Evolutionary conservation across 106 monocot genomes (phyloP).

Genomic region (Acanthochlamys bracteata): DNA sequence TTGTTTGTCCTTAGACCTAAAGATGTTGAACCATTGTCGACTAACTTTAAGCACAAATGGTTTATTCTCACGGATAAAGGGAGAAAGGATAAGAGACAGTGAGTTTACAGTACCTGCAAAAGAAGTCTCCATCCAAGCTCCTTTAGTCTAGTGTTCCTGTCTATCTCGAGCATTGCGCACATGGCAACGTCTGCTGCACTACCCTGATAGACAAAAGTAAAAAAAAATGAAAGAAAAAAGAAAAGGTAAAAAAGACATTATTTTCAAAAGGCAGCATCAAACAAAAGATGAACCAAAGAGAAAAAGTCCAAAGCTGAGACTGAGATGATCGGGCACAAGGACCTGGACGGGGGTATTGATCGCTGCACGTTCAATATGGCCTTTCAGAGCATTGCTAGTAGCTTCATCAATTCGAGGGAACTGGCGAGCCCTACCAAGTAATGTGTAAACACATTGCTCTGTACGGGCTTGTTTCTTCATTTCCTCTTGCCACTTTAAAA

Average conservation of each 20-base stretch:
- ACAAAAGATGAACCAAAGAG: background rate
- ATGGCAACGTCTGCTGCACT: slow-evolving; percentile 98
- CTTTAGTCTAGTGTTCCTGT: slow-evolving; percentile 59
- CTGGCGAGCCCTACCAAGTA: slow-evolving; percentile 70
- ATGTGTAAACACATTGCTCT: slow-evolving; percentile 43
- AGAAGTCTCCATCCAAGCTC: slow-evolving; percentile 87
- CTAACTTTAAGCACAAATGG: background rate
- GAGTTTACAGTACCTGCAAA: slow-evolving; percentile 50
- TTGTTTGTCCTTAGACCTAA: too few species aligned
- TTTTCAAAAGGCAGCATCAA: background rate
- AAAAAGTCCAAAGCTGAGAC: background rate
- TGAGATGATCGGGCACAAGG: background rate
- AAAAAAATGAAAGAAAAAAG: background rate
- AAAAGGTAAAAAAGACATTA: too few species aligned
- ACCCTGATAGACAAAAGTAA: slow-evolving; percentile 32
- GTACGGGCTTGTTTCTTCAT: slow-evolving; percentile 43
- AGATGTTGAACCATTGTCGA: background rate
- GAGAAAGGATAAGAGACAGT: background rate
- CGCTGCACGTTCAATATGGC: slow-evolving; percentile 93
- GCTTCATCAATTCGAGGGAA: slow-evolving; percentile 49
- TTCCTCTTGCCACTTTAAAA: slow-evolving; percentile 67
- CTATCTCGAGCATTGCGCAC: slow-evolving; percentile 98
- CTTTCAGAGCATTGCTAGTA: slow-evolving; percentile 47
- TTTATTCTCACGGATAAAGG: background rate
- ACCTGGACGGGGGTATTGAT: slow-evolving; percentile 99